These are phyloP conservation scores for Sparassis latifolia DNA, from an alignment of 1,284 basidiomycete genomes.

Conservation along the genomic window DNA sequence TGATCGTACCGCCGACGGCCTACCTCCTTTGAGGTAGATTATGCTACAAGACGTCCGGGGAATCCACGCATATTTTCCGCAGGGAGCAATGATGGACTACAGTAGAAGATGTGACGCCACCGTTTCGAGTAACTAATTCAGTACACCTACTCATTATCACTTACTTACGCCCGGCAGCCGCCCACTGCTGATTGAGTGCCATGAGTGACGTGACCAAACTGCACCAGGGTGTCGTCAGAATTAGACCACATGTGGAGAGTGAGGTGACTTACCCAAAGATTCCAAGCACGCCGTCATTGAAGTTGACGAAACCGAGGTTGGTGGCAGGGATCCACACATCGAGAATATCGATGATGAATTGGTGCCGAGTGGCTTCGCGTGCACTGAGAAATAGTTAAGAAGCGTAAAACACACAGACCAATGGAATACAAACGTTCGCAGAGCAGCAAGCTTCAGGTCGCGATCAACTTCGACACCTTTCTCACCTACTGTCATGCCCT, in stretches of 20 bases:
- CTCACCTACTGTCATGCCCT: conserved; percentile 41
- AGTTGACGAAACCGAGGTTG: conserved; percentile 67
- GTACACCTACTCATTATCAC: no score
- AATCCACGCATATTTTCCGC: no score
- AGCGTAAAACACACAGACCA: conserved; percentile 3
- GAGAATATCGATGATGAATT: conserved; percentile 76
- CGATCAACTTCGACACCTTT: conserved; percentile 65
- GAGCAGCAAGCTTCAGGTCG: conserved; percentile 51
- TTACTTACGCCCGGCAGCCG: conserved; percentile 25
- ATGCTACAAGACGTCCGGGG: no score
- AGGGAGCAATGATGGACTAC: no score
- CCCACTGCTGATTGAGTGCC: conserved; percentile 50
- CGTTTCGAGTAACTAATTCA: no score
- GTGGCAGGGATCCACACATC: conserved; percentile 90
- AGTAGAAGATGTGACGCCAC: no score
- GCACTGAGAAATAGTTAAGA: conserved; percentile 38
- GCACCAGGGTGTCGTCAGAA: conserved; percentile 7
- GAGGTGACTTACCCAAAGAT: conserved; percentile 63
- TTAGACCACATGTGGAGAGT: not conserved
- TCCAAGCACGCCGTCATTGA: conserved; percentile 87
- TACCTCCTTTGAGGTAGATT: no score
- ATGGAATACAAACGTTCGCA: conserved; percentile 44
- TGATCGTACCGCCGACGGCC: no score
- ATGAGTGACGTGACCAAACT: conserved; percentile 59
- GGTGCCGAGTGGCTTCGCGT: conserved; percentile 59